These are phyloP conservation scores for Hymenoscyphus fraxineus DNA, from an alignment of 2,329 filamentous ascomycete species.

Conservation along the genomic window DNA sequence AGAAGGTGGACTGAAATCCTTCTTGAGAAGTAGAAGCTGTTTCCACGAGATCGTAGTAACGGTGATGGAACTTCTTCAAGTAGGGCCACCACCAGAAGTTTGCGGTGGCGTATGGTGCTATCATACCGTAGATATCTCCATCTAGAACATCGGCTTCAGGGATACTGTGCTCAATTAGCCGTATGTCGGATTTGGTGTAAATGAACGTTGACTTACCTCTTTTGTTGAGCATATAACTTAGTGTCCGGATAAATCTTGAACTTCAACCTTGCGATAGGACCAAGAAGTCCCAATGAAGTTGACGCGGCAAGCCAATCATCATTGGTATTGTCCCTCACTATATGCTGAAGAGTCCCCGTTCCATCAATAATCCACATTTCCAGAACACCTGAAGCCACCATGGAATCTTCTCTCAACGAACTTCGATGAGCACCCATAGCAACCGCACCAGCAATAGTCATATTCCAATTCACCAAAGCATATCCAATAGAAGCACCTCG, in stretches of 20 bases:
- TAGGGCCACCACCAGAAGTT: slow-evolving; percentile 24
- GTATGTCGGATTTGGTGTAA: neutral
- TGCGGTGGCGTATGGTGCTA: slow-evolving; percentile 21
- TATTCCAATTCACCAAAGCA: slow-evolving; percentile 23
- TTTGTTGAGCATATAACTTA: slow-evolving; percentile 19
- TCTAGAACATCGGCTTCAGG: slow-evolving; percentile 18
- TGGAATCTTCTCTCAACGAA: slow-evolving; percentile 18
- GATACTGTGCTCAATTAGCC: slow-evolving; percentile 10
- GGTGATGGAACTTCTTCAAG: slow-evolving; percentile 19
- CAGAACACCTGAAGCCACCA: slow-evolving; percentile 20
- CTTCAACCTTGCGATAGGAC: slow-evolving; percentile 20
- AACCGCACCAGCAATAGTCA: slow-evolving; percentile 23
- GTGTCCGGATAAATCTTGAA: slow-evolving; percentile 19
- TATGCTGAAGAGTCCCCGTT: slow-evolving; percentile 14
- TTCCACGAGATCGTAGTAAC: slow-evolving; percentile 22
- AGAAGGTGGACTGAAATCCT: slow-evolving; percentile 23
- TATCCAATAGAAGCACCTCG: slow-evolving; percentile 19
- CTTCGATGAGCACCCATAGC: slow-evolving; percentile 23
- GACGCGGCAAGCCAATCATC: slow-evolving; percentile 23
- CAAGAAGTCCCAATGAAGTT: slow-evolving; percentile 19
- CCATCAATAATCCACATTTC: slow-evolving; percentile 23
- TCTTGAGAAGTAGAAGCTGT: slow-evolving; percentile 13
- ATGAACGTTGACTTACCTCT: slow-evolving; percentile 8
- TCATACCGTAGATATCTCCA: slow-evolving; percentile 20
- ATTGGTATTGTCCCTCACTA: slow-evolving; percentile 16